Percentiles rank a stretch among this genome's conserved stretches.
Evolutionary conservation across 1,139 yeast genomes (phyloP).

Genomic region (Kazachstania sp.): DNA sequence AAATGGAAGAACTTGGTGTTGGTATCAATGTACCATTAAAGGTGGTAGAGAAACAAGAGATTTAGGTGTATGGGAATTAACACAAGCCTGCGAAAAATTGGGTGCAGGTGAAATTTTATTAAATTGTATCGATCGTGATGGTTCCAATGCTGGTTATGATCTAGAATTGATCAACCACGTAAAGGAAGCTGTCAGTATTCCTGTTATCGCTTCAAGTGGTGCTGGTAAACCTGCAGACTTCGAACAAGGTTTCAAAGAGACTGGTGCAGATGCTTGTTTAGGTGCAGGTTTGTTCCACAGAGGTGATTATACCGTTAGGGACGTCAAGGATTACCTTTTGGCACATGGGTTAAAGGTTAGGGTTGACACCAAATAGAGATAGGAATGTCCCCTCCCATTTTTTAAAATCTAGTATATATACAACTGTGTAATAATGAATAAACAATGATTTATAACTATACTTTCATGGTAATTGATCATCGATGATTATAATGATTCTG

Average conservation of each 20-base stretch:
- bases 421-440: background rate
- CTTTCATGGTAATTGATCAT: background rate
- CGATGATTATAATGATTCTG: no score
- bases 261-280: constrained; percentile 88
- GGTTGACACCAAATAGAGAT: constrained; percentile 28
- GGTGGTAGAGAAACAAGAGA: constrained; percentile 92
- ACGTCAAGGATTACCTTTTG: constrained; percentile 63
- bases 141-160: constrained; percentile 87
- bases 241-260: constrained; percentile 70
- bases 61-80: constrained; percentile 83
- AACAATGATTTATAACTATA: background rate
- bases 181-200: constrained; percentile 67
- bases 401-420: background rate
- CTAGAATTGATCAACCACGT: constrained; percentile 72
- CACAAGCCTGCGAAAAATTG: constrained; percentile 76
- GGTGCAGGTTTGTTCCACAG: constrained; percentile 99
- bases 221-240: constrained; percentile 92
- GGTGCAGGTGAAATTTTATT: constrained; percentile 96
- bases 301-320: constrained; percentile 78
- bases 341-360: constrained; percentile 47
- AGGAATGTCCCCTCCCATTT: background rate
- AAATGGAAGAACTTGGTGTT: constrained; percentile 75
- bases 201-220: constrained; percentile 95
- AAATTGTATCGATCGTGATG: constrained; percentile 94
- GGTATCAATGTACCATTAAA: constrained; percentile 91